Base-by-base conservation (phyloP, 768 basidiomycete species). In the Kwoniella mangroviensis region DNA sequence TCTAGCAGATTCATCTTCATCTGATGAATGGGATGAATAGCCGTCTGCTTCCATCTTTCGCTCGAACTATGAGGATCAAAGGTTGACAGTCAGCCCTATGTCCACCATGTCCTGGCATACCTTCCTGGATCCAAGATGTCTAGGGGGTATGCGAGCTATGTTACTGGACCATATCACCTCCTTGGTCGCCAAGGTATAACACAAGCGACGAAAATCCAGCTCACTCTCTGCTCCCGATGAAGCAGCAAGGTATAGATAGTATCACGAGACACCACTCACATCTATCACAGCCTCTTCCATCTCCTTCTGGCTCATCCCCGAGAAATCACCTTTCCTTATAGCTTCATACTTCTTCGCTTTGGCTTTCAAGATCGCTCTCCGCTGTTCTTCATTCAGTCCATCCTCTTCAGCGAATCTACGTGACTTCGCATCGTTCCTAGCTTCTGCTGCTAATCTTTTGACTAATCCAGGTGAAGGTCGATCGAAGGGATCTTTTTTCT, bases 281-380 rank as follows among this genome's bases (percentile, higher is more conserved):
- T 83, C 82, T 52, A 83, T 75, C 2, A 73, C 72, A 55, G 72
- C 69, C 67, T 83, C 82, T 13, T 68, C 73, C 61, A 79, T 62
- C 70, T 82, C 79, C 65, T 73, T 80, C 66, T 81, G 76, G 13
- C 71, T 69, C 72, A 83, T 11, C 4, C 68, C 74, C 24, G 76
- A 78, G 34, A 70, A 75, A 58, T 81, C 79, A 13, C 82, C 82
- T 45, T 72, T 67, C 28, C 69, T 54, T 52, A 83, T 49, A 41
- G 72, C 72, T n/a, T 79, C 77, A 63, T 83, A 83, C 63, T 75
- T 77, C 63, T 70, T 75, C n/a, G 82, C 81, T 62, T 83, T 83
- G 0, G 65, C 71, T 42, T 68, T 57, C 59, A 83, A 71, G 41
- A 79, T 81, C 21, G 56, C 74, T n/a, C 75, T 61, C 28, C 82